These are phyloP conservation scores for Nicotiana knightiana DNA, from an alignment of 257 asterid genomes.

Conservation along the genomic window DNA sequence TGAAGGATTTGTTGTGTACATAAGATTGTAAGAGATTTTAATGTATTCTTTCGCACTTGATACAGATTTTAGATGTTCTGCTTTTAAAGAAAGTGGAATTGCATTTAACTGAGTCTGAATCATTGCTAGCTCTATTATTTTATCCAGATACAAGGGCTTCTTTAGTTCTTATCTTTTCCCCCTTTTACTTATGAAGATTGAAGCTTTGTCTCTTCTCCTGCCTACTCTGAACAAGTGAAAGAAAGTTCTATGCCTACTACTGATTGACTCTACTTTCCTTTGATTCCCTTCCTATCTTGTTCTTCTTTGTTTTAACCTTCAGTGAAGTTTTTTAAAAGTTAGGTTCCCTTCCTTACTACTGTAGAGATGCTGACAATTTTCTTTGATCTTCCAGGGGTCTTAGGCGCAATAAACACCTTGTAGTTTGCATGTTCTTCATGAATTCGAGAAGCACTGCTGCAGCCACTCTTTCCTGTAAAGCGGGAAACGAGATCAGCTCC, in stretches of 20 bases:
- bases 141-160: not conserved
- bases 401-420: constrained; percentile 23
- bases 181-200: not conserved
- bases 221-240: not conserved
- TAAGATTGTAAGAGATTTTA: not conserved
- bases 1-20: not conserved
- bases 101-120: not conserved
- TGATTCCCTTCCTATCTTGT: not conserved
- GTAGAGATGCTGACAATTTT: not conserved
- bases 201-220: not conserved
- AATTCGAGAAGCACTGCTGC: constrained; percentile 48
- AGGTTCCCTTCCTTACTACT: not conserved
- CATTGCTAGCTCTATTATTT: not conserved
- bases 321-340: not conserved
- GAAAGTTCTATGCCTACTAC: not conserved
- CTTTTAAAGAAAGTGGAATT: not conserved
- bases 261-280: not conserved
- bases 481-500: constrained; percentile 51
- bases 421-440: constrained; percentile 52
- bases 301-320: not conserved
- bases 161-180: not conserved
- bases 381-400: not conserved
- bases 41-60: not conserved
- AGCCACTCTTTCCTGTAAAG: constrained; percentile 57
- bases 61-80: not conserved